Base-by-base conservation (phyloP, 371 early-diverging fungal genomes). In the Nosema bombycis region DNA sequence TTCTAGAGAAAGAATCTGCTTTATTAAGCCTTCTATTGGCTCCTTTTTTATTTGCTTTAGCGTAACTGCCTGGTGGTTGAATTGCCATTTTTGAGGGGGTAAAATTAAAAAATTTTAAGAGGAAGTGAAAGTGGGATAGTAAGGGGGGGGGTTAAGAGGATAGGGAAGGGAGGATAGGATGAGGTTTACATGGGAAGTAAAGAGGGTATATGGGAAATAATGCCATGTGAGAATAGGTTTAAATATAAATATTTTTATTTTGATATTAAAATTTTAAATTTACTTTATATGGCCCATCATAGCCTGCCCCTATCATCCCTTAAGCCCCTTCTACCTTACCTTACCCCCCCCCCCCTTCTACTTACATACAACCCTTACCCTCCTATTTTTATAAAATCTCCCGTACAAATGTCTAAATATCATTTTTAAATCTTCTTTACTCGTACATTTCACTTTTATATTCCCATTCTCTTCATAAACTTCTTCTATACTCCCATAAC, bases 1-100 rank as follows among this genome's bases (percentile, higher is more conserved):
- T 84, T 72, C 83, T 86, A 28, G 37, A 28, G 70, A 83, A 81
- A 28, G 73, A 60, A 69, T 86, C 82, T 64, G 72, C 72, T 23
- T 55, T 64, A 32, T 14, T 38, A 62, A 67, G 70, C 57, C 78
- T 76, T 65, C 81, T 81, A 14, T 75, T 33, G 61, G 60, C 66
- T 21, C 82, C 80, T 63, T 83, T 84, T 71, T 82, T 86, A 24
- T 64, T 56, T 30, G 71, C 75, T 69, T 80, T 78, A 55, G 54
- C 73, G 33, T 80, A 77, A 1, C 60, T 56, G 18, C 81, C 81
- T 63, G 81, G 57, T 77, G 81, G 70, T 73, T 77, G 69, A 65
- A 80, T 78, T 24, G 81, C 81, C 81, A 74, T 55, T 55, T 60
- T 58, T 46, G 60, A 26, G 26, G 58, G 24, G 38, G 46, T 3